Percentiles rank a stretch among this genome's conserved stretches.
Evolutionary conservation across 345 rosid species (phyloP).

Genomic region (Dovyalis caffra): DNA sequence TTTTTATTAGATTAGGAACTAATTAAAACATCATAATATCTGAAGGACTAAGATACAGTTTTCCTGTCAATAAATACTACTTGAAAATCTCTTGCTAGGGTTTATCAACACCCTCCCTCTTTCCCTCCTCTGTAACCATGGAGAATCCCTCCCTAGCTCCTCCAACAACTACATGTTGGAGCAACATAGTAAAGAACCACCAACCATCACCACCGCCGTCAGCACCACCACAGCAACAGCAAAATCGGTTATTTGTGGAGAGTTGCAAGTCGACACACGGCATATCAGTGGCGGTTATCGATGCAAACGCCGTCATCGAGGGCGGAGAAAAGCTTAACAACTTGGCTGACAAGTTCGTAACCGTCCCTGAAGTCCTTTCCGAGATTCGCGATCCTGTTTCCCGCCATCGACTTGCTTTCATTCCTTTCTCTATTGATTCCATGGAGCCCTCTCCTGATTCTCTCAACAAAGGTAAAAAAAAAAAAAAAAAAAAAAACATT

Average conservation of each 20-base stretch:
- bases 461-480: conserved; percentile 62
- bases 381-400: conserved; percentile 91
- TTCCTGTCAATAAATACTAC: no score
- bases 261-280: conserved; percentile 77
- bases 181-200: conserved; percentile 56
- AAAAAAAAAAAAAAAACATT: no score
- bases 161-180: conserved; percentile 57
- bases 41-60: no score
- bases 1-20: no score
- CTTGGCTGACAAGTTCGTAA: conserved; percentile 73
- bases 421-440: conserved; percentile 71
- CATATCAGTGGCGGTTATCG: conserved; percentile 72
- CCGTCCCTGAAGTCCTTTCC: conserved; percentile 71
- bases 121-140: neutral
- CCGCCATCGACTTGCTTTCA: conserved; percentile 73
- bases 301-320: conserved; percentile 83
- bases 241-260: conserved; percentile 33
- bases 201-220: conserved; percentile 15
- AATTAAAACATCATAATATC: no score
- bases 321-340: conserved; percentile 56
- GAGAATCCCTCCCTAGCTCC: neutral
- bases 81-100: neutral
- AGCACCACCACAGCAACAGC: conserved; percentile 25
- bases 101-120: neutral
- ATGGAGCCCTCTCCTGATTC: conserved; percentile 89